These are phyloP conservation scores for Colletotrichum chrysophilum DNA, from an alignment of 2,329 filamentous ascomycete species.

Conservation along the genomic window DNA sequence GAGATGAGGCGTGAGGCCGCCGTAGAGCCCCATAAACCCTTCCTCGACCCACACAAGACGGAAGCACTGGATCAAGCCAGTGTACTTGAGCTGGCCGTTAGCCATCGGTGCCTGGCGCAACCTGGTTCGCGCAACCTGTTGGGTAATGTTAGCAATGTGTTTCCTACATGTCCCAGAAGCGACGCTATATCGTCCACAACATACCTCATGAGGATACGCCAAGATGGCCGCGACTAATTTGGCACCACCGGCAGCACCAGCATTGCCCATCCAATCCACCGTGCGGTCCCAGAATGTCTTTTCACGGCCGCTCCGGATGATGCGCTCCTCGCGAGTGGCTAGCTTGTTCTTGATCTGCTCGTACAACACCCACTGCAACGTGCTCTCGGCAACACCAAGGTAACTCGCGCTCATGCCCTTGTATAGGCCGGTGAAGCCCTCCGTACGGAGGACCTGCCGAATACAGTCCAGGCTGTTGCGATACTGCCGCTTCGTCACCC, in stretches of 20 bases:
- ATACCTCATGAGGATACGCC: constrained; percentile 91
- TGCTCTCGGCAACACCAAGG: constrained; percentile 87
- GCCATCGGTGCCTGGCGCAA: constrained; percentile 83
- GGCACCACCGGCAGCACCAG: constrained; percentile 79
- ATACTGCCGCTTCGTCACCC: constrained; percentile 69
- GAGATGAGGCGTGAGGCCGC: constrained; percentile 89
- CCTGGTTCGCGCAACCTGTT: constrained; percentile 78
- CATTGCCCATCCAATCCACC: constrained; percentile 79
- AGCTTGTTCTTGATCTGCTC: constrained; percentile 88
- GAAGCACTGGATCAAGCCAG: constrained; percentile 87
- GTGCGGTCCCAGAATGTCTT: constrained; percentile 76
- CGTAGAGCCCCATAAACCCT: constrained; percentile 84
- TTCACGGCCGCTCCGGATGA: constrained; percentile 62
- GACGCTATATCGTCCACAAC: not conserved
- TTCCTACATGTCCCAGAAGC: not conserved
- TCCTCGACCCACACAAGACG: constrained; percentile 87
- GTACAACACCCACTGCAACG: constrained; percentile 92
- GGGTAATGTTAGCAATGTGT: not conserved
- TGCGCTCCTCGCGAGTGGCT: constrained; percentile 64
- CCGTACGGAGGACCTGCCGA: constrained; percentile 78
- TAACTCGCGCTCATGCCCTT: constrained; percentile 92
- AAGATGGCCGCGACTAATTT: constrained; percentile 85
- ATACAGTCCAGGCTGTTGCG: constrained; percentile 89
- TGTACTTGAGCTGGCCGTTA: constrained; percentile 80
- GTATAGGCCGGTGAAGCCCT: constrained; percentile 84